Conservation (phyloP, 768 basidiomycete species). For the Royoungia palumana region DNA sequence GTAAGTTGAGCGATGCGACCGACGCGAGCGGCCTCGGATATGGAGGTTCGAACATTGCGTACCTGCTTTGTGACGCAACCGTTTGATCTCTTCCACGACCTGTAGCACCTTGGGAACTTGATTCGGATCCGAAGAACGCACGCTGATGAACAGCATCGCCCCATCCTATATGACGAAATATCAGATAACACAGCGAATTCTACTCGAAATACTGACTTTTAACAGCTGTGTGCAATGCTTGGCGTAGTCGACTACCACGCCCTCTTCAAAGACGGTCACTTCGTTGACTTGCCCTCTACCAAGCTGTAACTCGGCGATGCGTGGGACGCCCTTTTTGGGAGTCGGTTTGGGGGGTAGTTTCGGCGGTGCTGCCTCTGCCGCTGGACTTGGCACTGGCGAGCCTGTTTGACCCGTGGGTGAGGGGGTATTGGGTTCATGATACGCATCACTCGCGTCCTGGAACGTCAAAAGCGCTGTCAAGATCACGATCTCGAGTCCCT, state of each 20-base stretch:
- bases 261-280: slow-evolving; percentile 65
- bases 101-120: slow-evolving; percentile 77
- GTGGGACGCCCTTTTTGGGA: slow-evolving; percentile 62
- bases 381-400: background rate
- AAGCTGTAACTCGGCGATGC: slow-evolving; percentile 70
- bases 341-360: slow-evolving; percentile 57
- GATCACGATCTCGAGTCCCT: slow-evolving; percentile 81
- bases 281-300: slow-evolving; percentile 71
- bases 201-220: slow-evolving; percentile 39
- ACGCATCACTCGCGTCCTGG: slow-evolving; percentile 61
- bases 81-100: slow-evolving; percentile 76
- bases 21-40: background rate
- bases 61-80: slow-evolving; percentile 76
- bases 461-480: slow-evolving; percentile 76
- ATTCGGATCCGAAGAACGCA: slow-evolving; percentile 58
- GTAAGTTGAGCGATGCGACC: slow-evolving; percentile 11
- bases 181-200: background rate
- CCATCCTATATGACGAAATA: slow-evolving; percentile 50
- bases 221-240: slow-evolving; percentile 62
- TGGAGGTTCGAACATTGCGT: slow-evolving; percentile 4
- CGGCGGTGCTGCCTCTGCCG: slow-evolving; percentile 27
- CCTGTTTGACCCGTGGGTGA: slow-evolving; percentile 4
- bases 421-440: slow-evolving; percentile 37
- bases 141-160: slow-evolving; percentile 74
- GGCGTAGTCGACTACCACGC: slow-evolving; percentile 62